Conservation (phyloP, 371 early-diverging fungal species). For the Fennellomyces sp. region DNA sequence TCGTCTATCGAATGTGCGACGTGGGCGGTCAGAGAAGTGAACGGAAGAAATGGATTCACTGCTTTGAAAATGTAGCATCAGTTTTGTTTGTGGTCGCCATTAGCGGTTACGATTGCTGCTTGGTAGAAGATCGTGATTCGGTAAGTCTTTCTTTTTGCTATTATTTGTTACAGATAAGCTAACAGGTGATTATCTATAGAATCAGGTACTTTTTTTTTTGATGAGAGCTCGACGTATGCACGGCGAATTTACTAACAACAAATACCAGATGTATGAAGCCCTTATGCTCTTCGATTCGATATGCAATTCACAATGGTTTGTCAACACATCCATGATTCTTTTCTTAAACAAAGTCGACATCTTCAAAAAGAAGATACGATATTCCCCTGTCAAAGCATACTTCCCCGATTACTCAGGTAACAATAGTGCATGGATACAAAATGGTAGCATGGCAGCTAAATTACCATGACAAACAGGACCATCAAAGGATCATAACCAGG, state of each 20-base stretch:
- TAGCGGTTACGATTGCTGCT: slow-evolving; percentile 92
- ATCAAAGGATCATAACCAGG: slow-evolving; percentile 22
- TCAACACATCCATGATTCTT: slow-evolving; percentile 89
- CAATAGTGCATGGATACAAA: not conserved
- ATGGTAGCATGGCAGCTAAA: not conserved
- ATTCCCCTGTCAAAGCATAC: slow-evolving; percentile 76
- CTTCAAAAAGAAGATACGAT: slow-evolving; percentile 83
- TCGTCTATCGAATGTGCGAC: slow-evolving; percentile 89
- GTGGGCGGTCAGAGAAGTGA: slow-evolving; percentile 95
- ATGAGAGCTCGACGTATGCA: not conserved
- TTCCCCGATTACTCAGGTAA: slow-evolving; percentile 89
- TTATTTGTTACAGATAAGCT: too few species aligned
- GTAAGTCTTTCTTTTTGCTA: slow-evolving; percentile 55
- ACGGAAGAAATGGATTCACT: slow-evolving; percentile 96
- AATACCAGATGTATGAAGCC: slow-evolving; percentile 90
- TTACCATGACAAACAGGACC: not conserved
- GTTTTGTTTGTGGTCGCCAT: slow-evolving; percentile 93
- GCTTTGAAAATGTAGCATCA: slow-evolving; percentile 93
- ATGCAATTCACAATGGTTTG: slow-evolving; percentile 94
- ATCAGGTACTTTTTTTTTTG: too few species aligned
- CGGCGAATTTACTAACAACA: not conserved
- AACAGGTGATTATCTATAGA: too few species aligned
- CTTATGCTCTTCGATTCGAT: slow-evolving; percentile 94
- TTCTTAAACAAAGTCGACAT: slow-evolving; percentile 97
- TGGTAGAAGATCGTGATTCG: slow-evolving; percentile 92